These are phyloP conservation scores for Anthoceros angustus DNA, from an alignment of 225 moss, liverwort and hornwort genomes.

Conservation along the genomic window DNA sequence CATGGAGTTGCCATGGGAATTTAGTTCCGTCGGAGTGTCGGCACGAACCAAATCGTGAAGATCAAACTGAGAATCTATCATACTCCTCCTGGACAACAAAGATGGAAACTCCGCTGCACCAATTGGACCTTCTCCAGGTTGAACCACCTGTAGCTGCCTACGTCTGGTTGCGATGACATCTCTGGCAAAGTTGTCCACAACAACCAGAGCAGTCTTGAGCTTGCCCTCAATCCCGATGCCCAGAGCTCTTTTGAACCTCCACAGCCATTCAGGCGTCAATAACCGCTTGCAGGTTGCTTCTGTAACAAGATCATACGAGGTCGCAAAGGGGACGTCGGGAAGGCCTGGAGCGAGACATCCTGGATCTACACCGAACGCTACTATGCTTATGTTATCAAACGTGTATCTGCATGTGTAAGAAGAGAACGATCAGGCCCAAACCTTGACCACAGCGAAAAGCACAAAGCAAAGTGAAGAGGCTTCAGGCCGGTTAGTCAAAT, in stretches of 20 bases:
- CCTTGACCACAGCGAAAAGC: no score
- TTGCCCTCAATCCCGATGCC: slow-evolving; percentile 24
- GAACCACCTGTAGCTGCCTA: slow-evolving; percentile 12
- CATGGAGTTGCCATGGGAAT: not conserved
- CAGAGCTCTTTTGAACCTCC: slow-evolving; percentile 27
- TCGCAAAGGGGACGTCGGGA: not conserved
- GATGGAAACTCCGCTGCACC: not conserved
- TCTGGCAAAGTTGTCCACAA: slow-evolving; percentile 34
- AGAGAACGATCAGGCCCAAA: not conserved
- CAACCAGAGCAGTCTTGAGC: slow-evolving; percentile 29
- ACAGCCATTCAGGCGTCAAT: slow-evolving; percentile 7
- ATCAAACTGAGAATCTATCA: not conserved
- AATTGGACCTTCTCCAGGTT: not conserved
- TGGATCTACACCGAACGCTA: not conserved
- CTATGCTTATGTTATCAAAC: slow-evolving; percentile 1
- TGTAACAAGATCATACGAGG: not conserved
- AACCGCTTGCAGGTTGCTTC: not conserved
- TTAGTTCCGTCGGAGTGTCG: not conserved
- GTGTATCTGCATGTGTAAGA: not conserved
- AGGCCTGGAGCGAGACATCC: not conserved
- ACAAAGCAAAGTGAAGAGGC: no score
- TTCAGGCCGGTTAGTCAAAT: not conserved
- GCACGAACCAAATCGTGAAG: not conserved
- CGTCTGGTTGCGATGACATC: slow-evolving; percentile 21
- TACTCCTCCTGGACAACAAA: not conserved